Conservation (phyloP, 305 asterid species). For the Fraxinus angustifolia region DNA sequence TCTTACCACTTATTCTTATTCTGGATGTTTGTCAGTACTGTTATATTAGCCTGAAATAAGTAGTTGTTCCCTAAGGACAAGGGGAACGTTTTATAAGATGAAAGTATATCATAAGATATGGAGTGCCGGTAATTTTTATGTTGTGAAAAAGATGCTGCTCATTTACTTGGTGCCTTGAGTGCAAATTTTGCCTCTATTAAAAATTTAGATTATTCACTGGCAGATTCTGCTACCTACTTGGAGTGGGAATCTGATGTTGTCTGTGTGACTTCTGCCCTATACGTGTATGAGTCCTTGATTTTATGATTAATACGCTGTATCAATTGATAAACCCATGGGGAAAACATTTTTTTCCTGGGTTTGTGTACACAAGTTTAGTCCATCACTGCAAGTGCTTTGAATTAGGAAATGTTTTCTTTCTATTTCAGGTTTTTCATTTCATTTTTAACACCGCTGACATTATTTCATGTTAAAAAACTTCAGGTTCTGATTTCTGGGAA, state of each 20-base stretch:
- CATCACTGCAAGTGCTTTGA: neutral
- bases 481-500: constrained; percentile 87
- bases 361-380: neutral
- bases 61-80: neutral
- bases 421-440: constrained; percentile 5
- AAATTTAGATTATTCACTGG: neutral
- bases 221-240: neutral
- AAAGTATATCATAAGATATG: neutral
- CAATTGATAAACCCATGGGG: neutral
- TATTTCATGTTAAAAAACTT: constrained; percentile 17
- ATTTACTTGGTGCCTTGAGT: neutral
- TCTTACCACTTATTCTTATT: neutral
- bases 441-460: constrained; percentile 14
- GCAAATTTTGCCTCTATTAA: neutral
- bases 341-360: neutral
- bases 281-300: neutral
- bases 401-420: neutral
- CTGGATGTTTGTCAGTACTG: neutral
- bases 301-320: neutral
- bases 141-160: neutral
- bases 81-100: neutral
- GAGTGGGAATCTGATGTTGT: neutral
- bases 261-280: neutral
- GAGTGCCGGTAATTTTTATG: neutral
- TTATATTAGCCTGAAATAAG: neutral